These are phyloP conservation scores for Odonthalia washingtoniensis DNA, from an alignment of 31 red algal genomes.

Conservation along the genomic window DNA sequence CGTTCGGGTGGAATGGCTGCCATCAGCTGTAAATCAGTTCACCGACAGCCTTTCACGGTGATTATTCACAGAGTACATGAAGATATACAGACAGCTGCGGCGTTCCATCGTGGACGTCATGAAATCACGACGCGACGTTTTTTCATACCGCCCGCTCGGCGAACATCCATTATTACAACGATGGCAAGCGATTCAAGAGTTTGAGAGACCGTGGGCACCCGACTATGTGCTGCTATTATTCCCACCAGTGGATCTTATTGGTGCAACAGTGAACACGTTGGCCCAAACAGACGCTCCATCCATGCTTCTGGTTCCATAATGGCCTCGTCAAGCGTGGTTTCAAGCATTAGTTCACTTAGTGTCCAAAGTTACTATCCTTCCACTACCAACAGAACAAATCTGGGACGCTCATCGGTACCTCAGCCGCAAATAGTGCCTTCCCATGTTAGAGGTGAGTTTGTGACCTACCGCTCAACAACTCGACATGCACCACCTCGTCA, in stretches of 20 bases:
- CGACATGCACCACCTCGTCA: neutral
- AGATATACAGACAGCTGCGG: constrained; percentile 42
- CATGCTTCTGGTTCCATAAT: constrained; percentile 31
- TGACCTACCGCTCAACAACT: neutral
- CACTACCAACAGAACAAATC: neutral
- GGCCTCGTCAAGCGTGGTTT: constrained; percentile 37
- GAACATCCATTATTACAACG: constrained; percentile 30
- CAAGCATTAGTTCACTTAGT: neutral
- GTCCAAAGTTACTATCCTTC: neutral
- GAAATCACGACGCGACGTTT: neutral
- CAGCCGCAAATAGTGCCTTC: constrained; percentile 18
- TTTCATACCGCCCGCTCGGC: neutral
- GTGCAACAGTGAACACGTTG: constrained; percentile 17
- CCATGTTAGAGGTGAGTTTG: constrained; percentile 12
- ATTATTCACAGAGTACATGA: constrained; percentile 27
- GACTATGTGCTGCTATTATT: constrained; percentile 1
- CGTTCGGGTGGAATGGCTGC: constrained; percentile 32
- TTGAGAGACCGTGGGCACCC: neutral
- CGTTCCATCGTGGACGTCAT: constrained; percentile 39
- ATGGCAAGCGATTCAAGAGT: neutral
- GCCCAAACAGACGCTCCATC: neutral
- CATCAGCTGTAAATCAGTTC: constrained; percentile 18
- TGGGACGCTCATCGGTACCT: constrained; percentile 13
- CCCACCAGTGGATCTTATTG: constrained; percentile 32
- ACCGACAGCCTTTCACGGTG: constrained; percentile 26